Evolutionary conservation across 73 alveolate genomes (phyloP).

Genomic region (Paramecium caudatum): DNA sequence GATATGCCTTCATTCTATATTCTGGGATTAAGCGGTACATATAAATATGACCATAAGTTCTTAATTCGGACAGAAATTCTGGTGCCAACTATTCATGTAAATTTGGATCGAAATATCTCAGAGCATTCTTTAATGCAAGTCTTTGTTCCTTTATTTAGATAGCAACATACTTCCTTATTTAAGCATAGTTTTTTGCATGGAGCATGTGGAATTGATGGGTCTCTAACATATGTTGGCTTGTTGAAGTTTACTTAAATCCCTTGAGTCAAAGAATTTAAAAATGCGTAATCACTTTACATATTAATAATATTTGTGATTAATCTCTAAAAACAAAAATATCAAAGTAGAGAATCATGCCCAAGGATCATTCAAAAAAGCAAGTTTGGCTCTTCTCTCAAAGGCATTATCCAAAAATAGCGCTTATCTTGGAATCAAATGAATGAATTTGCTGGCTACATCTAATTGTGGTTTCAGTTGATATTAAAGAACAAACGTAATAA

Average conservation of each 20-base stretch:
- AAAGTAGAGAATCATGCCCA: neutral
- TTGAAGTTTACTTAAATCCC: neutral
- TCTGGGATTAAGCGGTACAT: conserved; percentile 79
- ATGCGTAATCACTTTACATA: conserved; percentile 23
- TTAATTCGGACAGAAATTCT: conserved; percentile 71
- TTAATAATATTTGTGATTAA: conserved; percentile 33
- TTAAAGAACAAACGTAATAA: neutral
- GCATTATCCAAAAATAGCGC: conserved; percentile 4
- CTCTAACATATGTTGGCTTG: conserved; percentile 32
- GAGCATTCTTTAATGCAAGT: conserved; percentile 80
- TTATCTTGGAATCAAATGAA: conserved; percentile 19
- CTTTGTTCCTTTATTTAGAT: neutral
- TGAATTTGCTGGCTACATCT: neutral
- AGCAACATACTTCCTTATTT: neutral
- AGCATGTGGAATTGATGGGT: conserved; percentile 80
- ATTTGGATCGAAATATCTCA: conserved; percentile 75
- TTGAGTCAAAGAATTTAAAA: neutral
- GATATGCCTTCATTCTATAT: conserved; percentile 73
- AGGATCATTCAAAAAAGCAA: neutral
- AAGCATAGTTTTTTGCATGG: conserved; percentile 76
- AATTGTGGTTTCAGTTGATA: neutral
- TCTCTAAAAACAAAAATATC: no score
- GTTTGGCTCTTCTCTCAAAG: conserved; percentile 17
- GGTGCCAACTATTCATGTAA: conserved; percentile 69
- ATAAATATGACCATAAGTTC: conserved; percentile 79